Conservation (phyloP, 2,329 filamentous ascomycete genomes). For the Paraphoma sp. region DNA sequence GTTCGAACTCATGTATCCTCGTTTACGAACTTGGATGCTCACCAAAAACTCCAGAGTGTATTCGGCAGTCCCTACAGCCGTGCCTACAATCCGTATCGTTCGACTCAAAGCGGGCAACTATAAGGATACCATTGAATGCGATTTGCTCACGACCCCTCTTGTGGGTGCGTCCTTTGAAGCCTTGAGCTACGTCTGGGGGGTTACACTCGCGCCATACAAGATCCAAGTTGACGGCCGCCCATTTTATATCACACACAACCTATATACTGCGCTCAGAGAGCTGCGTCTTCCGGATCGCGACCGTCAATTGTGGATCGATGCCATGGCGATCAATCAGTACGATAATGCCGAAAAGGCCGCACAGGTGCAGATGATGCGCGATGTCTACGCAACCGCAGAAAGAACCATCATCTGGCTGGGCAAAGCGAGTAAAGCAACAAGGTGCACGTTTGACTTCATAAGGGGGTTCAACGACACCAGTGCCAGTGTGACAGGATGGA, state of each 20-base stretch:
- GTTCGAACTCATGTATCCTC: slow-evolving; percentile 6
- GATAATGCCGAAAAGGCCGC: slow-evolving; percentile 7
- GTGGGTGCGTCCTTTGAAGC: slow-evolving; percentile 8
- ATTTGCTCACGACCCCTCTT: background rate
- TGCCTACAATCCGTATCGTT: background rate
- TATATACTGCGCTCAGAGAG: slow-evolving; percentile 8
- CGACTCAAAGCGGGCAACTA: background rate
- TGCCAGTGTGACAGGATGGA: background rate
- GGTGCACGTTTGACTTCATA: background rate
- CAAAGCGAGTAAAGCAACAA: background rate
- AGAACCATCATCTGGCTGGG: slow-evolving; percentile 15
- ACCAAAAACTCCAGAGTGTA: slow-evolving; percentile 1
- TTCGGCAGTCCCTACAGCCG: background rate
- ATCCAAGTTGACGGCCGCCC: slow-evolving; percentile 2
- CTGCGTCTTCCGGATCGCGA: background rate
- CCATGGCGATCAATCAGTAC: slow-evolving; percentile 12
- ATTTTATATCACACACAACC: slow-evolving; percentile 9
- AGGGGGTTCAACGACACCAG: background rate
- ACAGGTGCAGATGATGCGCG: slow-evolving; percentile 17
- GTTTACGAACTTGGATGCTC: background rate
- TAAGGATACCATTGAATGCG: slow-evolving; percentile 4
- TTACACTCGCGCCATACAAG: background rate
- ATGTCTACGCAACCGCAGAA: slow-evolving; percentile 10
- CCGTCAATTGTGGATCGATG: slow-evolving; percentile 9
- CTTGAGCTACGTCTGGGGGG: slow-evolving; percentile 14